A percentile compares a stretch with the other conserved stretches of the same genome.
Conservation (phyloP, 2,329 filamentous ascomycete species). For the Fusarium anthophilum region DNA sequence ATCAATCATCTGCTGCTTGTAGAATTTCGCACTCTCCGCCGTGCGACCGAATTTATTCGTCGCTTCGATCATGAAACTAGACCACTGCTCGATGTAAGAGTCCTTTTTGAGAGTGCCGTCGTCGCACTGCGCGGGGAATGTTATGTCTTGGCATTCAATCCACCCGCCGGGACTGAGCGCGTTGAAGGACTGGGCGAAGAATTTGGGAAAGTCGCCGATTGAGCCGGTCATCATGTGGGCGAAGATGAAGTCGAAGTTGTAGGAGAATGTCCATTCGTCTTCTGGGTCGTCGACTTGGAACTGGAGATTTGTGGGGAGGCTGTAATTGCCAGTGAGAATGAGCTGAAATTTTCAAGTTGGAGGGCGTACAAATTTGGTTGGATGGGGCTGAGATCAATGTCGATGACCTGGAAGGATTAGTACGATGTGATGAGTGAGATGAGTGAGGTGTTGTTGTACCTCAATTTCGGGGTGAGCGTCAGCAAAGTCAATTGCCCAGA, state of each 20-base stretch:
- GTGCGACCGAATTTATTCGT: conserved; percentile 44
- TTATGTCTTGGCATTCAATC: conserved; percentile 55
- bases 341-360: too few species aligned
- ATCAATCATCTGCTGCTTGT: conserved; percentile 54
- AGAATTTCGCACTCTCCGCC: conserved; percentile 43
- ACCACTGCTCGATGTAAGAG: conserved; percentile 44
- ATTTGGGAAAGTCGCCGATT: conserved; percentile 48
- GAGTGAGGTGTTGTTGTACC: not conserved
- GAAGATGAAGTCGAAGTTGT: conserved; percentile 55
- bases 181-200: conserved; percentile 50
- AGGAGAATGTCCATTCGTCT: conserved; percentile 51
- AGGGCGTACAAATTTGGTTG: conserved; percentile 48
- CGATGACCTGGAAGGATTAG: conserved; percentile 43
- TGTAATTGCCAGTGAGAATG: conserved; percentile 9
- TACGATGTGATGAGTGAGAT: fast-evolving
- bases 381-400: conserved; percentile 56
- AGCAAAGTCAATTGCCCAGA: conserved; percentile 57
- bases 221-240: conserved; percentile 51
- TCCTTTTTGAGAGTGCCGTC: conserved; percentile 50
- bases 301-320: conserved; percentile 59
- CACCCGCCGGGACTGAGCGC: conserved; percentile 55
- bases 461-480: conserved; percentile 45
- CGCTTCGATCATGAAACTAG: conserved; percentile 43
- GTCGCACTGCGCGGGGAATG: conserved; percentile 51
- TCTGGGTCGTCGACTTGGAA: conserved; percentile 59